Base-by-base conservation (phyloP, 495 filamentous ascomycete species). In the Hypoxylon trugodes region DNA sequence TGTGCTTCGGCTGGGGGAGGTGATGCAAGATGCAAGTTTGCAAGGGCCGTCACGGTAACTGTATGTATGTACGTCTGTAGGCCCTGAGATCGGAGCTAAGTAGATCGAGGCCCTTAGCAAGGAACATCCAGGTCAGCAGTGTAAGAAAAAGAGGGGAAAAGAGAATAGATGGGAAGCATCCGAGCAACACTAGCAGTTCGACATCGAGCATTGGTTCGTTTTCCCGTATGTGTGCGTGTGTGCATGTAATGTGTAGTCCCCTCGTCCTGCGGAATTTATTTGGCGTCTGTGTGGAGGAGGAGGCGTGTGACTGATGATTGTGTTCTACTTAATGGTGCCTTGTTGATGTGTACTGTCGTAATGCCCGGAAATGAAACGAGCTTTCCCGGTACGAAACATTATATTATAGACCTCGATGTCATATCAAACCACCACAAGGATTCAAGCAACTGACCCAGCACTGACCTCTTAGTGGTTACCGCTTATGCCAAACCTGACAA, bases 381-480 rank as follows among this genome's bases (percentile, higher is more conserved):
- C 36, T 55, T 67, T 67, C 64, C 64, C 58, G 64, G 64, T 28
- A 49, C 46, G 21, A 67, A 58, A 41, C 24, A 59, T 36, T 67
- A 61, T 67, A 67, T 58, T 67, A 67, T 67, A 67, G 64, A 67
- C 64, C 30, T 67, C 48, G 53, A 67, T 67, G 50, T 54, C 53
- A 67, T 67, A 67, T 67, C 64, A 67, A 59, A 61, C 47, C 47
- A 50, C 57, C 45, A 18, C 30, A 48, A 52, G 37, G 30, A 67
- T 61, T 52, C 64, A 26, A 37, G 58, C 40, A 58, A 62, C 58
- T 13, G 47, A 43, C 32, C 58, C 58, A 62, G 58, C 64, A 67
- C 64, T 62, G 52, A 48, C 52, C 64, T 59, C 58, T 62, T 62
- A 59, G 41, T 67, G 58, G 58, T 51, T 62, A 30, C 59, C 53